Evolutionary conservation across 805 yeast species (phyloP).

Genomic region (Torulaspora quercuum): DNA sequence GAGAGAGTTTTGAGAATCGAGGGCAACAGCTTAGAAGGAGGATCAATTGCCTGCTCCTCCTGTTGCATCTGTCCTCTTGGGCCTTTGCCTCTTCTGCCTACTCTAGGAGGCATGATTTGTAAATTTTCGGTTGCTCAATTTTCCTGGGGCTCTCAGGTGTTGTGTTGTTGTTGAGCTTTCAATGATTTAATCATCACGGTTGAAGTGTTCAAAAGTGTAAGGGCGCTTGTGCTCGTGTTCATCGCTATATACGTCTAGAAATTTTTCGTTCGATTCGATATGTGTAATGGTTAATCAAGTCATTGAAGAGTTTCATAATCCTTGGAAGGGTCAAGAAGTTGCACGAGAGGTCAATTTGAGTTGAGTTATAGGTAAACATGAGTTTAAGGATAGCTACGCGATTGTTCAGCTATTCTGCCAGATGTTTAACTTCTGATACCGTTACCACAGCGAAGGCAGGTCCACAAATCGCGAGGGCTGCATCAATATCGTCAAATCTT

Average conservation of each 20-base stretch:
- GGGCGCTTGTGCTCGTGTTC: no score
- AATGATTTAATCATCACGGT: no score
- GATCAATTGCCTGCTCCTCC: constrained; percentile 30
- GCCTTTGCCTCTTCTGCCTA: constrained; percentile 32
- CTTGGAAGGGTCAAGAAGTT: neutral
- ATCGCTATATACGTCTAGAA: no score
- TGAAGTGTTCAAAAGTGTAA: no score
- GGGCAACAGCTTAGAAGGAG: constrained; percentile 45
- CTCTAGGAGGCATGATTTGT: constrained; percentile 10
- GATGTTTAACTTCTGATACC: constrained; percentile 3
- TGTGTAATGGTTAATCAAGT: no score
- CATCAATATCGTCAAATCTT: constrained; percentile 27
- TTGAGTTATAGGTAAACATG: neutral
- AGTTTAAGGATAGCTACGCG: constrained; percentile 2
- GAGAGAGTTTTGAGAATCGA: constrained; percentile 52
- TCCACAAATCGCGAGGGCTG: constrained; percentile 17
- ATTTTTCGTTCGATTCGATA: no score
- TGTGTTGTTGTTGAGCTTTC: neutral
- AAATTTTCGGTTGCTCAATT: no score
- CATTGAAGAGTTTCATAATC: no score
- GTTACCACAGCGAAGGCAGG: constrained; percentile 6
- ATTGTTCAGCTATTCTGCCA: constrained; percentile 7
- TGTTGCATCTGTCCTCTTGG: constrained; percentile 25
- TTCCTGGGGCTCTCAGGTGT: neutral
- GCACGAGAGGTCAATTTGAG: neutral